These are phyloP conservation scores for Cocos nucifera DNA, from an alignment of 176 grass and related monocot species.

Conservation along the genomic window DNA sequence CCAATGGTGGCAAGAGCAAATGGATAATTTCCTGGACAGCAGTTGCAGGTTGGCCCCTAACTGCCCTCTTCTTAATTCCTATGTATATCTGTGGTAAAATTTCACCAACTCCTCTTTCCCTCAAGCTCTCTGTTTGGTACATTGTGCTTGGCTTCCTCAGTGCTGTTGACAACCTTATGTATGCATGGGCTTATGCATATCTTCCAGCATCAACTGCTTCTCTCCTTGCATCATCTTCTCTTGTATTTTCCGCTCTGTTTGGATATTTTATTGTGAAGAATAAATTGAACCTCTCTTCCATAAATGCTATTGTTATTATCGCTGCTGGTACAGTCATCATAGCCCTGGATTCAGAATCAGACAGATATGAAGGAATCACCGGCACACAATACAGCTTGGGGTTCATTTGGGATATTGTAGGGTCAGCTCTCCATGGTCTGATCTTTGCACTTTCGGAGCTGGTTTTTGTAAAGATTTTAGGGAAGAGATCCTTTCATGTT, in stretches of 20 bases:
- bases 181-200: slow-evolving; percentile 76
- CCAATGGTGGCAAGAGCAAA: slow-evolving; percentile 71
- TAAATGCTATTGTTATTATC: slow-evolving; percentile 75
- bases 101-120: slow-evolving; percentile 36
- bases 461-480: slow-evolving; percentile 45
- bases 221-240: slow-evolving; percentile 69
- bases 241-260: slow-evolving; percentile 63
- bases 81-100: slow-evolving; percentile 32
- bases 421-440: slow-evolving; percentile 75
- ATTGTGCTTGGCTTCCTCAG: slow-evolving; percentile 68
- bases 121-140: slow-evolving; percentile 47
- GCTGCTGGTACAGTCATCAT: slow-evolving; percentile 51
- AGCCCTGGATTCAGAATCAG: slow-evolving; percentile 65
- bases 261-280: slow-evolving; percentile 67
- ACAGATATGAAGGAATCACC: slow-evolving; percentile 52
- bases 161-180: slow-evolving; percentile 85
- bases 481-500: slow-evolving; percentile 65
- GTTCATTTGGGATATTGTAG: slow-evolving; percentile 59
- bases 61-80: slow-evolving; percentile 41
- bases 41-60: slow-evolving; percentile 68
- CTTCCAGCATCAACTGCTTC: slow-evolving; percentile 85
- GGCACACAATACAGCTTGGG: slow-evolving; percentile 49
- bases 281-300: slow-evolving; percentile 32
- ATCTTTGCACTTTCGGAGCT: slow-evolving; percentile 93
- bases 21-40: slow-evolving; percentile 86